Base-by-base conservation (phyloP, 140 eudicot genomes). In the Cichorium intybus region DNA sequence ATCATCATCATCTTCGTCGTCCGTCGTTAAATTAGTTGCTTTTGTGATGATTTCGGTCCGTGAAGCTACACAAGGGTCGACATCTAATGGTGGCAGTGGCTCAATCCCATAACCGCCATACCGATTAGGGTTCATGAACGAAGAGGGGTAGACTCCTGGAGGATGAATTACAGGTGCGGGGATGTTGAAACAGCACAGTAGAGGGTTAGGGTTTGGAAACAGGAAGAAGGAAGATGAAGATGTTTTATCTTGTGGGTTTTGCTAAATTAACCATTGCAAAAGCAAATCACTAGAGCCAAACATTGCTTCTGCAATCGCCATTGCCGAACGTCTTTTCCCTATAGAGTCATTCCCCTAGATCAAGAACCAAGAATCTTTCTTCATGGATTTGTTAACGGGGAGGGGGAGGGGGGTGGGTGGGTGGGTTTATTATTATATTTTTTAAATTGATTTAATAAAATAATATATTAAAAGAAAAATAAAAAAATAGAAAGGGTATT, bases 301-400 rank as follows among this genome's bases (percentile, higher is more conserved):
- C 73, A 84, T 55, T 29, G 82, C 62, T 61, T 83, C 62, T 0
- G 90, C 77, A 45, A 83, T 74, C 3, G 82, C 97, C 49, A 61
- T 51, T 1, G 88, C 97, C 73, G 85, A 50, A 71, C 88, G 76
- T 34, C 79, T 64, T 53, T 85, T 89, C 34, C 97, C 96, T 45
- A 85, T 67, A 0, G 34, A 73, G 56, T 88, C 96, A 78, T 80
- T 76, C 64, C 96, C 96, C 64, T 82, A 75, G 37, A 88, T 59
- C 73, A 85, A 21, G 22, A 85, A 15, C 86, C 92, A 88, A 66
- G 35, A 66, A 37, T 71, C 76, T 24, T 71, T 67, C 57, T 71
- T 76, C 5, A 29, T n/a, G n/a, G n/a, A n/a, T n/a, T n/a, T n/a
- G n/a, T n/a, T n/a, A n/a, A n/a, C n/a, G n/a, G n/a, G n/a, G n/a